Percentiles rank a stretch among this genome's conserved stretches.
Evolutionary conservation across 495 filamentous ascomycete genomes (phyloP).

Genomic region (Margaritispora aquatica): DNA sequence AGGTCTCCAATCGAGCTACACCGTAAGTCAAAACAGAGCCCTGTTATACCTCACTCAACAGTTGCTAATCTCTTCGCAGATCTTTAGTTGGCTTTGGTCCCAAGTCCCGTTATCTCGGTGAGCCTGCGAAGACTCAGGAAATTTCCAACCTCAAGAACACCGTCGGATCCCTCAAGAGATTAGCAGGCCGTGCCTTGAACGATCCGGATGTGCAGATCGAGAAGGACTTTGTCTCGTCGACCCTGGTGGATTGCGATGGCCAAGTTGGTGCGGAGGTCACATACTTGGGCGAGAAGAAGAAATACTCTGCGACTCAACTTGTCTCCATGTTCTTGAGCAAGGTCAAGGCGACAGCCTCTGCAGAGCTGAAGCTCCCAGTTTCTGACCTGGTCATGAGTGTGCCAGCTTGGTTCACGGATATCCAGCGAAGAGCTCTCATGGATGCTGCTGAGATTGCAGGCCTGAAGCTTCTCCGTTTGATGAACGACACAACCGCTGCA

Average conservation of each 20-base stretch:
- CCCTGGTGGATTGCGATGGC: constrained; percentile 83
- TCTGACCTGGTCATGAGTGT: constrained; percentile 91
- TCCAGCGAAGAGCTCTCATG: constrained; percentile 80
- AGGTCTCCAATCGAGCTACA: constrained; percentile 97
- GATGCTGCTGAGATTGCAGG: constrained; percentile 95
- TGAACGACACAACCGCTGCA: constrained; percentile 97
- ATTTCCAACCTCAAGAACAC: constrained; percentile 99
- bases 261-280: constrained; percentile 91
- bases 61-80: constrained; percentile 34
- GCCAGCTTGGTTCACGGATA: constrained; percentile 95
- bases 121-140: constrained; percentile 96
- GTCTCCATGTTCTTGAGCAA: constrained; percentile 94
- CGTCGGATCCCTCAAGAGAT: constrained; percentile 82
- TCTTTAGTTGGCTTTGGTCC: constrained; percentile 92
- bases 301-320: constrained; percentile 86
- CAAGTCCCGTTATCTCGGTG: constrained; percentile 87
- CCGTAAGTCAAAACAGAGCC: constrained; percentile 62
- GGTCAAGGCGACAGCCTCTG: constrained; percentile 79
- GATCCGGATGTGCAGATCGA: constrained; percentile 92
- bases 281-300: constrained; percentile 92
- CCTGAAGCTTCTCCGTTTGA: constrained; percentile 83
- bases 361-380: constrained; percentile 89
- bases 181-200: constrained; percentile 72
- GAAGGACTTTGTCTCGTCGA: constrained; percentile 83
- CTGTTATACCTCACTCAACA: not conserved